Evolutionary conservation across 73 alveolate genomes (phyloP).

Genomic region (Breviolum minutum): DNA sequence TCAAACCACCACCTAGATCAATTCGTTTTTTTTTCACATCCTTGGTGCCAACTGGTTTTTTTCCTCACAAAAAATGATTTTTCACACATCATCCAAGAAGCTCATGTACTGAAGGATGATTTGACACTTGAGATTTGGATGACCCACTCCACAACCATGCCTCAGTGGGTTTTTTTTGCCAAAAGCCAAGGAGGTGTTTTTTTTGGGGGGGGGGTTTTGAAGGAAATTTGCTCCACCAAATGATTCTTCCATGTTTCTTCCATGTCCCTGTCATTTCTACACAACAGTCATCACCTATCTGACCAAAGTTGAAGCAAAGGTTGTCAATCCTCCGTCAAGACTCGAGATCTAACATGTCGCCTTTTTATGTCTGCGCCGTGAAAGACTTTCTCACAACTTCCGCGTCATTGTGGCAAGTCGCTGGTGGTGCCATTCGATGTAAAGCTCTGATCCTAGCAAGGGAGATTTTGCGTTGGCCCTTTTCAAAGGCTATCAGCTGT

Average conservation of each 20-base stretch:
- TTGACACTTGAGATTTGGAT: constrained; percentile 70
- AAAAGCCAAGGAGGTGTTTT: no score
- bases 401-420: neutral
- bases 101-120: constrained; percentile 81
- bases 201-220: no score
- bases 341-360: no score
- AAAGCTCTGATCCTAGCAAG: constrained; percentile 53
- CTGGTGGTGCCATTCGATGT: constrained; percentile 93
- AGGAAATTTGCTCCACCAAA: no score
- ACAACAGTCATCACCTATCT: neutral
- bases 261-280: neutral
- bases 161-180: neutral
- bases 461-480: neutral
- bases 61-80: neutral
- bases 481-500: neutral
- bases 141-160: constrained; percentile 93
- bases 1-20: no score
- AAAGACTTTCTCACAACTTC: neutral
- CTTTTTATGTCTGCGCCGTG: no score
- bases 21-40: neutral
- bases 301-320: neutral
- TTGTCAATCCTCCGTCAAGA: no score
- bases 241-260: no score
- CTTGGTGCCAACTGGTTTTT: no score
- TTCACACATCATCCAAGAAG: neutral